phyloP scores from a whole-genome alignment of 768 basidiomycete genomes.

The Leccinellum rugosiceps region DNA sequence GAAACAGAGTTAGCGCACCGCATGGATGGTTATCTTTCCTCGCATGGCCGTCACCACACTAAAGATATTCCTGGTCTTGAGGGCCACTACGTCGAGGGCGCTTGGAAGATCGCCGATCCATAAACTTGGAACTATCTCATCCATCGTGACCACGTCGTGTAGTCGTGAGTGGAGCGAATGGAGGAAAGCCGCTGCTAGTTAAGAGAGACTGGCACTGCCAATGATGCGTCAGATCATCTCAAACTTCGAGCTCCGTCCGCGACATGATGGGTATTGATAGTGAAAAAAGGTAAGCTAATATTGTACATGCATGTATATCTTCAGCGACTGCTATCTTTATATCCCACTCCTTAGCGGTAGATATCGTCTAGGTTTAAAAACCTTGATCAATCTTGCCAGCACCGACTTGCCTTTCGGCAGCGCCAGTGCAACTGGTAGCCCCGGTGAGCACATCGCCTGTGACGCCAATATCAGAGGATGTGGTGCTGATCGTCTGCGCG shows the following conservation, averaged over 20 bases:
- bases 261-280: not conserved
- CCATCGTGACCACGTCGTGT: constrained; percentile 42
- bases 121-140: constrained; percentile 73
- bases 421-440: not conserved
- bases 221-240: not conserved
- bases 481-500: not conserved
- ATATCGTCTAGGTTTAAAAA: not conserved
- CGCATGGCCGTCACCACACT: constrained; percentile 74
- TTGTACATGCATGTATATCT: not conserved
- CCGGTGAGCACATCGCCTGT: constrained; percentile 4
- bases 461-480: not conserved
- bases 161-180: not conserved
- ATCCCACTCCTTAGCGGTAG: not conserved
- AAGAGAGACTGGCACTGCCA: not conserved
- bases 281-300: not conserved
- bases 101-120: constrained; percentile 84
- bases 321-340: not conserved
- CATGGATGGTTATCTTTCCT: constrained; percentile 60
- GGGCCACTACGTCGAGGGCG: constrained; percentile 56
- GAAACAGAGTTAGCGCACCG: constrained; percentile 38
- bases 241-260: not conserved
- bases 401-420: constrained; percentile 13
- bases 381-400: constrained; percentile 13
- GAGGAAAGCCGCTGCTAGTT: not conserved
- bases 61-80: constrained; percentile 71